A percentile compares a stretch with the other conserved stretches of the same genome.
Evolutionary conservation across 441 rosid genomes (phyloP).

Genomic region (Pelargonium australe): DNA sequence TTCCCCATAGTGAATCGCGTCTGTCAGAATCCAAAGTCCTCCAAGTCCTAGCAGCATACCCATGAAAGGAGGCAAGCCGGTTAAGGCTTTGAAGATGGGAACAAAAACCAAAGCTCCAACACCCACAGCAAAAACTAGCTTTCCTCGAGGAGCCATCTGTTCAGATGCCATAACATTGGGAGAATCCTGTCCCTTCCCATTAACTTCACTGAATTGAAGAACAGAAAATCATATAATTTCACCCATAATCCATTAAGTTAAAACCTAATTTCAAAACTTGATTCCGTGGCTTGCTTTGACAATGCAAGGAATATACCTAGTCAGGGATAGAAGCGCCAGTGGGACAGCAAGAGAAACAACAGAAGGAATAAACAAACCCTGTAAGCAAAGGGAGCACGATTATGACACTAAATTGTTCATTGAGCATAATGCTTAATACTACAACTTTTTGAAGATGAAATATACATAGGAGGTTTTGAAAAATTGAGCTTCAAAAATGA

Average conservation of each 20-base stretch:
- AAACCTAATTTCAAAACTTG: constrained; percentile 10
- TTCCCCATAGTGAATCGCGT: constrained; percentile 92
- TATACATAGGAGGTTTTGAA: too few relatives aligned
- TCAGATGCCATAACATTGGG: constrained; percentile 64
- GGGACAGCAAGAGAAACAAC: constrained; percentile 79
- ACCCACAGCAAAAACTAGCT: constrained; percentile 74
- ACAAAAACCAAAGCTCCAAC: constrained; percentile 83
- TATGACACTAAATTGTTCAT: not conserved
- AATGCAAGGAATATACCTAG: constrained; percentile 56
- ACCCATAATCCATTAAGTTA: constrained; percentile 14
- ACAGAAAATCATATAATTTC: constrained; percentile 21
- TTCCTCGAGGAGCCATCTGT: constrained; percentile 89
- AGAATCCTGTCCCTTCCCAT: constrained; percentile 60
- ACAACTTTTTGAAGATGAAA: not conserved
- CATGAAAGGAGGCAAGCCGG: constrained; percentile 94
- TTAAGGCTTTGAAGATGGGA: constrained; percentile 83
- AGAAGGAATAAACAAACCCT: constrained; percentile 71
- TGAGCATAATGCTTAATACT: not conserved
- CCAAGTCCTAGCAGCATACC: constrained; percentile 95
- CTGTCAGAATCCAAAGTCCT: constrained; percentile 95
- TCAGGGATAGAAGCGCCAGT: constrained; percentile 78
- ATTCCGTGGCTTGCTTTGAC: constrained; percentile 9
- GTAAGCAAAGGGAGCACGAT: constrained; percentile 22
- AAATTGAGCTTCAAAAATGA: too few relatives aligned
- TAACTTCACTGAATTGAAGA: constrained; percentile 67